These are phyloP conservation scores for Dryadomyces sulphureus DNA, from an alignment of 2,329 filamentous ascomycete species.

Conservation along the genomic window DNA sequence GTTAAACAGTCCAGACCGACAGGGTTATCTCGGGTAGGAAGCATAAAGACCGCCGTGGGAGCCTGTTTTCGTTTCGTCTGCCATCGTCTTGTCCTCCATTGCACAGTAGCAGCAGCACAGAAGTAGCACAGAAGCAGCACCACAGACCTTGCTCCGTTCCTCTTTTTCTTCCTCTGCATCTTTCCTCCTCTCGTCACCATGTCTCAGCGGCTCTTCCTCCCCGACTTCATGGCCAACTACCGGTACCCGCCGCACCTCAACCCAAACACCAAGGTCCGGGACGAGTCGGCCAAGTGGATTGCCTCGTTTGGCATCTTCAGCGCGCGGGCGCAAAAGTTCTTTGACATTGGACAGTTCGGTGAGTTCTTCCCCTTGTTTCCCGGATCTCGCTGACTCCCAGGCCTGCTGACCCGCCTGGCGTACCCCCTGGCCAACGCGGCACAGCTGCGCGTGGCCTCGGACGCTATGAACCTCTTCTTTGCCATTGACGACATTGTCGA, in stretches of 20 bases:
- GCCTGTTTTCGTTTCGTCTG: background rate
- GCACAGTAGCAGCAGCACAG: no score
- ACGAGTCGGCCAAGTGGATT: slow-evolving; percentile 9
- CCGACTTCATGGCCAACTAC: slow-evolving; percentile 8
- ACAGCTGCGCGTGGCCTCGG: slow-evolving; percentile 9
- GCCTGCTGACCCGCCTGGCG: slow-evolving; percentile 9
- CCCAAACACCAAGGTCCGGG: slow-evolving; percentile 3
- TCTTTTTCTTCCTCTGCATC: background rate
- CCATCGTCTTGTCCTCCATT: no score
- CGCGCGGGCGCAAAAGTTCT: slow-evolving; percentile 8
- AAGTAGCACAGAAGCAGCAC: no score
- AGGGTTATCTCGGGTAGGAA: background rate
- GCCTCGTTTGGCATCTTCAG: slow-evolving; percentile 10
- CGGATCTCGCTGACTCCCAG: background rate
- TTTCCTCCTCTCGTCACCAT: background rate
- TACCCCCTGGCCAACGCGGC: slow-evolving; percentile 8
- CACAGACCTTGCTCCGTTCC: background rate
- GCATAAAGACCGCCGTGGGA: background rate
- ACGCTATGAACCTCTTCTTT: slow-evolving; percentile 16
- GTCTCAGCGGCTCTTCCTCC: slow-evolving; percentile 3
- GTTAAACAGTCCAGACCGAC: background rate
- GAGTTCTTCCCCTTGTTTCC: background rate
- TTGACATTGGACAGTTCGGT: slow-evolving; percentile 12
- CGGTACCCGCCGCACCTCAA: slow-evolving; percentile 11
- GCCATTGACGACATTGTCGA: slow-evolving; percentile 15